These are phyloP conservation scores for Candida gorgasii DNA, from an alignment of 805 yeast species.

Conservation along the genomic window DNA sequence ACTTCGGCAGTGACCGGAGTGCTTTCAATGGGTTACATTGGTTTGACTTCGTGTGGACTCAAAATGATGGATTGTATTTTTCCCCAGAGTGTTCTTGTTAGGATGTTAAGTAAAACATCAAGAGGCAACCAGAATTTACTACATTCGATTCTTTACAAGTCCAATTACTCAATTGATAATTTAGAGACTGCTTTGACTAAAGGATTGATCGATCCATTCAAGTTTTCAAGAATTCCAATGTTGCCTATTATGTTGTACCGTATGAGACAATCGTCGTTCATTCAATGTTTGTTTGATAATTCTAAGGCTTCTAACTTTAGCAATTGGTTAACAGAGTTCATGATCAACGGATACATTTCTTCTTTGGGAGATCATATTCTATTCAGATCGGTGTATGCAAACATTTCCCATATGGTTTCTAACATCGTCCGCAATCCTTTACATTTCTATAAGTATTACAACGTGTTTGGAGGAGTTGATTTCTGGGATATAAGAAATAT, in stretches of 20 bases:
- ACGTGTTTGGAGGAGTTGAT: slow-evolving; percentile 24
- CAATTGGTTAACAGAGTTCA: slow-evolving; percentile 32
- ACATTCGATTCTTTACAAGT: slow-evolving; percentile 9
- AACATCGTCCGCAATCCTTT: slow-evolving; percentile 11
- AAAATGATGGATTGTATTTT: slow-evolving; percentile 37
- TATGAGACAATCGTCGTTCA: slow-evolving; percentile 34
- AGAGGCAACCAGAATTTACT: not conserved
- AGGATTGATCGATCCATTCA: slow-evolving; percentile 37
- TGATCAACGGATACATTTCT: slow-evolving; percentile 37
- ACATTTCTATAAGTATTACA: slow-evolving; percentile 10
- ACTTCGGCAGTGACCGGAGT: slow-evolving; percentile 43
- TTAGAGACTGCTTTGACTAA: slow-evolving; percentile 31
- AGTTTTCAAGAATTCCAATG: slow-evolving; percentile 37
- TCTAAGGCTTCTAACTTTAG: slow-evolving; percentile 10
- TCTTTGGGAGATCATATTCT: slow-evolving; percentile 39
- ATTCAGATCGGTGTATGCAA: slow-evolving; percentile 17
- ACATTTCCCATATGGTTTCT: not conserved
- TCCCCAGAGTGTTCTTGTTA: slow-evolving; percentile 34
- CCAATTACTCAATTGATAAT: slow-evolving; percentile 22
- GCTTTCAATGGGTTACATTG: slow-evolving; percentile 39
- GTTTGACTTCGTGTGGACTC: slow-evolving; percentile 38
- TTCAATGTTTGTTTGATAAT: slow-evolving; percentile 26
- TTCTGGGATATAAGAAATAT: slow-evolving; percentile 32
- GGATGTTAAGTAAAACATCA: slow-evolving; percentile 16
- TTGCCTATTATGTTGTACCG: slow-evolving; percentile 41